These are phyloP conservation scores for Chrysosporium keratinophilum DNA, from an alignment of 2,329 filamentous ascomycete genomes.

Conservation along the genomic window DNA sequence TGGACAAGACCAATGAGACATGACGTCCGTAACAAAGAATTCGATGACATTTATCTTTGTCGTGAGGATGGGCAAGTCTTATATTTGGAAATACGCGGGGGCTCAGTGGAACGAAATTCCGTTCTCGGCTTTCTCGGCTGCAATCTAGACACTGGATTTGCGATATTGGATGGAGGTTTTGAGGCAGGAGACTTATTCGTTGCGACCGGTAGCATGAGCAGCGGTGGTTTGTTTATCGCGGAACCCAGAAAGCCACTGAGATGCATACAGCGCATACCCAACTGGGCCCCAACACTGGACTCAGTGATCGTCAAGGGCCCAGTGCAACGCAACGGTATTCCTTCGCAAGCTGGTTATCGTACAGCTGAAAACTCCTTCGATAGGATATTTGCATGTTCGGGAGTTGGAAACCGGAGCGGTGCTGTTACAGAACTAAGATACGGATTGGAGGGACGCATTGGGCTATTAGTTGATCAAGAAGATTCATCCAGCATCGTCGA, in stretches of 20 bases:
- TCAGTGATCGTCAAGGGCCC: slow-evolving; percentile 26
- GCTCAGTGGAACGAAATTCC: slow-evolving; percentile 46
- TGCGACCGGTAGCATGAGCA: slow-evolving; percentile 65
- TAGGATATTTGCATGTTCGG: slow-evolving; percentile 56
- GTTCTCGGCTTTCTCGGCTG: slow-evolving; percentile 57
- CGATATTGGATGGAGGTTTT: slow-evolving; percentile 54
- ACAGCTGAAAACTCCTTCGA: slow-evolving; percentile 36
- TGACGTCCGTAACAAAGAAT: slow-evolving; percentile 49
- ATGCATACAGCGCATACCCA: slow-evolving; percentile 52
- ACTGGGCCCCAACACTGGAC: slow-evolving; percentile 48
- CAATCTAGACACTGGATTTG: slow-evolving; percentile 72
- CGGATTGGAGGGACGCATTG: slow-evolving; percentile 59
- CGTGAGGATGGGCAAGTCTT: slow-evolving; percentile 77
- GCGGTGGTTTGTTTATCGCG: slow-evolving; percentile 66
- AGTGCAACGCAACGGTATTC: slow-evolving; percentile 15
- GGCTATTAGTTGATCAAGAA: slow-evolving; percentile 34
- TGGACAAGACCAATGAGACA: slow-evolving; percentile 72
- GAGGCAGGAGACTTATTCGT: slow-evolving; percentile 66
- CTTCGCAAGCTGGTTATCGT: neutral
- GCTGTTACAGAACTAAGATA: slow-evolving; percentile 58
- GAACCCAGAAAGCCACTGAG: slow-evolving; percentile 46
- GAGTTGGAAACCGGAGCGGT: slow-evolving; percentile 49
- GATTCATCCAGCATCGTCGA: slow-evolving; percentile 33
- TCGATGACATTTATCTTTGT: slow-evolving; percentile 74
- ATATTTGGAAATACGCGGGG: slow-evolving; percentile 55